Evolutionary conservation across 352 stramenopile genomes (phyloP).

Genomic region (Phytophthora cactorum): DNA sequence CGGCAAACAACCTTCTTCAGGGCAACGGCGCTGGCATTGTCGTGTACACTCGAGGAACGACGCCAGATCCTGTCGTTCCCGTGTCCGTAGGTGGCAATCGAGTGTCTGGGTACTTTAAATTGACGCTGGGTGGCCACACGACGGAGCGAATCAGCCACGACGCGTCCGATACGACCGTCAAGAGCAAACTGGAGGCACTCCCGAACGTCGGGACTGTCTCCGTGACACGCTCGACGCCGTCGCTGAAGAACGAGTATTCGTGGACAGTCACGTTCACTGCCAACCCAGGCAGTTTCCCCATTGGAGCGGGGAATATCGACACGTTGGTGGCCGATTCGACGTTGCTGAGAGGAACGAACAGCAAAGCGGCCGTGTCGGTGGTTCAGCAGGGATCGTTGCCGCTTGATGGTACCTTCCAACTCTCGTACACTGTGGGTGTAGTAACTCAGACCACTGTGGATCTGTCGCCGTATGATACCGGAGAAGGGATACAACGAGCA

Average conservation of each 20-base stretch:
- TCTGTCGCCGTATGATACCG: conserved; percentile 64
- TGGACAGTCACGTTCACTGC: conserved; percentile 95
- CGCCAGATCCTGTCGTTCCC: conserved; percentile 31
- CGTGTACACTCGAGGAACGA: conserved; percentile 77
- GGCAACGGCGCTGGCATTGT: conserved; percentile 87
- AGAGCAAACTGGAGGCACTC: conserved; percentile 91
- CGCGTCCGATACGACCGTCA: conserved; percentile 91
- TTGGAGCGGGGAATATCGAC: conserved; percentile 72
- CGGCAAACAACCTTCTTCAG: conserved; percentile 79
- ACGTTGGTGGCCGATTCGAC: conserved; percentile 48
- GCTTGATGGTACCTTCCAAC: conserved; percentile 69
- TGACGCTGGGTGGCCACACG: conserved; percentile 89
- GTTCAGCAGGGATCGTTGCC: conserved; percentile 57
- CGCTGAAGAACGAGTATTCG: conserved; percentile 90
- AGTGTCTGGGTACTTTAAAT: conserved; percentile 86
- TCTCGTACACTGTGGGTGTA: conserved; percentile 47
- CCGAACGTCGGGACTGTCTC: conserved; percentile 93
- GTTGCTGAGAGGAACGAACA: conserved; percentile 52
- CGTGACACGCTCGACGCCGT: conserved; percentile 85
- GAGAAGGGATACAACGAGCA: conserved; percentile 48
- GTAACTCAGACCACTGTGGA: conserved; percentile 44
- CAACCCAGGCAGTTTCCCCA: conserved; percentile 94
- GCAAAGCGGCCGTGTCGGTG: conserved; percentile 39
- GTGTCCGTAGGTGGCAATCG: conserved; percentile 88
- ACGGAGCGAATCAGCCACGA: conserved; percentile 93